Evolutionary conservation across 768 basidiomycete species (phyloP).

Genomic region (Agaricus subrufescens): DNA sequence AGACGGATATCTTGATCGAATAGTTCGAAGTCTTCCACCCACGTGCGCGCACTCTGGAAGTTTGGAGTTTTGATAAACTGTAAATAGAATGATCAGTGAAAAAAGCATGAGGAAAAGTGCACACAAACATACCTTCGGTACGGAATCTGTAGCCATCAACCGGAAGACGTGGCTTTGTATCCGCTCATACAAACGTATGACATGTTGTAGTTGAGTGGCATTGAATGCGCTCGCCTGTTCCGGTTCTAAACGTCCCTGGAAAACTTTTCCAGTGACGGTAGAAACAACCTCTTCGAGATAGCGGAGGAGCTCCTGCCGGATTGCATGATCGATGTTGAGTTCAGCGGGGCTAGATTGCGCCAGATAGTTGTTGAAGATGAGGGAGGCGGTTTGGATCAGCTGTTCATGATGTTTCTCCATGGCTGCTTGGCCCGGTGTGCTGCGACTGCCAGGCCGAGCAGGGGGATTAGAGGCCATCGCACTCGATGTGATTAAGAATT

Average conservation of each 20-base stretch:
- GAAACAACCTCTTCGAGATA: conserved; percentile 91
- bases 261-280: conserved; percentile 66
- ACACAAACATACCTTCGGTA: conserved; percentile 73
- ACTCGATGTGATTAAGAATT: conserved; percentile 93
- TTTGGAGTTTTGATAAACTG: conserved; percentile 88
- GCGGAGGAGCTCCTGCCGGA: conserved; percentile 90
- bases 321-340: conserved; percentile 96
- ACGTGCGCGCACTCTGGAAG: conserved; percentile 75
- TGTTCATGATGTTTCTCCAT: conserved; percentile 98
- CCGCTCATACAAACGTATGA: conserved; percentile 91
- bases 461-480: conserved; percentile 59
- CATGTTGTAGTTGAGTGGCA: conserved; percentile 91
- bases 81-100: conserved; percentile 9
- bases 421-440: conserved; percentile 72
- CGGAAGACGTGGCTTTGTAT: conserved; percentile 98
- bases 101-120: background rate
- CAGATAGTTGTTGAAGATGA: conserved; percentile 92
- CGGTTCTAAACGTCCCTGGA: conserved; percentile 77
- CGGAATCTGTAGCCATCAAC: conserved; percentile 96
- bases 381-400: conserved; percentile 89
- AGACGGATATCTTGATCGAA: conserved; percentile 56
- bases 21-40: conserved; percentile 73
- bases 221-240: conserved; percentile 82
- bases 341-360: conserved; percentile 95
- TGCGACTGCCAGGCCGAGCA: conserved; percentile 33